Evolutionary conservation across 345 rosid genomes (phyloP), one percentile per base, ranked within the genome.

Genomic region (Abelmoschus esculentus): DNA sequence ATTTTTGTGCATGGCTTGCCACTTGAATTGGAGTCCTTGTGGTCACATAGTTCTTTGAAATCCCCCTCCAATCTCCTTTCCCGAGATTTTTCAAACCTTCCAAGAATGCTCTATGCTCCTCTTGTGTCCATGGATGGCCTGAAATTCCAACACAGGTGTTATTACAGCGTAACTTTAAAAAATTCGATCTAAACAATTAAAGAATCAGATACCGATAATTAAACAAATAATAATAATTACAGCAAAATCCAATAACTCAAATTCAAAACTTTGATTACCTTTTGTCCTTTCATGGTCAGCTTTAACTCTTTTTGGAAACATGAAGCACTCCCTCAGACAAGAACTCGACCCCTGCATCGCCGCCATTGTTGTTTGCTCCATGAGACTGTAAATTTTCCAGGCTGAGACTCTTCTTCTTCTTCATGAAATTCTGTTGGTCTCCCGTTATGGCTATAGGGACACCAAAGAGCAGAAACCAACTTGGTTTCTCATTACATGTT

Each of bases 321-420:
- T 54, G 58, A 19, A 54, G 68, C 69, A 70, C 80, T 11, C 88
- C 88, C 36, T 86, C 88, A 10, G 95, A 89, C 0, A 70, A 71
- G 72, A 82, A 86, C 3, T 83, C 42, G 42, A 38, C 9, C 15
- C 59, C 81, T 47, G 14, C 50, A 9, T n/a, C 65, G 70, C 72
- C 70, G 40, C 44, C 44, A 2, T 15, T 64, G 10, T 72, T 63
- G 59, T 19, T 55, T 18, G 75, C 83, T n/a, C 34, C 65, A 3
- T 44, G 49, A 15, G 78, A 61, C 12, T 31, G 79, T 7, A 89
- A 72, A 67, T 75, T 78, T 18, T 80, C 86, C 72, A 89, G 34
- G 69, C 95, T 85, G 1, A 61, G 55, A 69, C 88, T 82, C 72
- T 69, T 85, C 55, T 22, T 22, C 26, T 72, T 82, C 63, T 84